These are phyloP conservation scores for Trichothecium sympodiale DNA, from an alignment of 2,329 filamentous ascomycete genomes.

Conservation along the genomic window DNA sequence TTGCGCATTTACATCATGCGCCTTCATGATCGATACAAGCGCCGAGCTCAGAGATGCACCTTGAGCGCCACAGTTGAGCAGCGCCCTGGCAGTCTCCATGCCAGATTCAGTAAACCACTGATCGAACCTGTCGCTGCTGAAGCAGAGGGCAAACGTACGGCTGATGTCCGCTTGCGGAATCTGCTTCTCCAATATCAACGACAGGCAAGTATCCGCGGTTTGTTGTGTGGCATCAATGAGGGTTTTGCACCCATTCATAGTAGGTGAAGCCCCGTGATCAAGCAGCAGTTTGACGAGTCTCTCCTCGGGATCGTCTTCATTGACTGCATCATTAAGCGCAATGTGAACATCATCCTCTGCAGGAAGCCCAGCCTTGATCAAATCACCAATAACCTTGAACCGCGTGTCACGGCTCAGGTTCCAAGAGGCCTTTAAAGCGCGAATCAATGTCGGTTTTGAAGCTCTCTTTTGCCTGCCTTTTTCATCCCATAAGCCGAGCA, in stretches of 20 bases:
- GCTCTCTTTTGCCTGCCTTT: conserved; percentile 32
- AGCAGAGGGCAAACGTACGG: conserved; percentile 32
- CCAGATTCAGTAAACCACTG: conserved; percentile 37
- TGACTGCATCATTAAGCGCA: conserved; percentile 38
- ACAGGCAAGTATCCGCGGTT: conserved; percentile 12
- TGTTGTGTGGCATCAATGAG: conserved; percentile 35
- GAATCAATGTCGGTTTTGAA: conserved; percentile 33
- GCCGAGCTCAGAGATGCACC: conserved; percentile 34
- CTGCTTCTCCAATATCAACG: conserved; percentile 28
- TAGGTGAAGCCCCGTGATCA: conserved; percentile 38
- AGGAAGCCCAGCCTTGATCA: conserved; percentile 39
- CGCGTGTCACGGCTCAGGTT: conserved; percentile 36
- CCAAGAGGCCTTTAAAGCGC: conserved; percentile 43
- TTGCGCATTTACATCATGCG: conserved; percentile 23
- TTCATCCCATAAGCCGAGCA: conserved; percentile 35
- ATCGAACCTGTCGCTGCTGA: conserved; percentile 25
- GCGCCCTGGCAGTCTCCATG: conserved; percentile 31
- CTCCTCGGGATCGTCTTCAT: conserved; percentile 39
- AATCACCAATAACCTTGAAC: conserved; percentile 34
- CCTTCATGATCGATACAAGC: conserved; percentile 33
- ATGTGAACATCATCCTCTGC: conserved; percentile 38
- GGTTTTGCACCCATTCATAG: conserved; percentile 39
- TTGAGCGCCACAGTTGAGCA: conserved; percentile 36
- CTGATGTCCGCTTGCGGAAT: conserved; percentile 32
- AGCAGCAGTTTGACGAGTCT: conserved; percentile 35